Base-by-base conservation (phyloP, 805 yeast species). In the Ogataea pini region DNA sequence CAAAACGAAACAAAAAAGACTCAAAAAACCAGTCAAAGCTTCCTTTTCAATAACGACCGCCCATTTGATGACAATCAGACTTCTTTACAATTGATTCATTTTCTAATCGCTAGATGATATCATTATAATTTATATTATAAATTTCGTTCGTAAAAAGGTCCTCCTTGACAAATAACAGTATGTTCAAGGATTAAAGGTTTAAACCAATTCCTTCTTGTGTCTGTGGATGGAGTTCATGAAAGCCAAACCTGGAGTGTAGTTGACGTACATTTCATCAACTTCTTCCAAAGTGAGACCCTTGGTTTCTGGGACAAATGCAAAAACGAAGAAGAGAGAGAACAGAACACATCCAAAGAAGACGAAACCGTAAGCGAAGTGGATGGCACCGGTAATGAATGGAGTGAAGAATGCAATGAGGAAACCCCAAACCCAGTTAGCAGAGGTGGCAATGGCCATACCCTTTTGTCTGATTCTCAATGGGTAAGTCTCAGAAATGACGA, bases 361-460 rank as follows among this genome's bases (percentile, higher is more conserved):
- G 54, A 71, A 78, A 48, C 83, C 83, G 64, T 77, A 78, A 63
- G 77, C 76, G 63, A 78, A 78, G 59, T 76, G 79, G 59, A 78
- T 78, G 45, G 79, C 77, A 25, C 63, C 56, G 33, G 81, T 73
- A 55, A 79, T 78, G 66, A 77, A 77, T 47, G 83, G 82, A 48
- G 82, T 77, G 69, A 77, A 77, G 69, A 79, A 77, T n/a, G 80
- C 70, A 57, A 77, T 77, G 57, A 77, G 67, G 70, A 77, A 77
- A 44, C 79, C 80, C 74, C 82, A 77, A 46, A 80, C 49, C 89
- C 89, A 83, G 65, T 82, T 82, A 41, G 83, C 78, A 27, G 82
- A 82, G 24, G 83, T 73, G 42, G 86, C 84, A 56, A 81, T 73
- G 17, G 85, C 78, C 82, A 84, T 82, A 43, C 79, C 78, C 67